These are phyloP conservation scores for Aspergillus bombycis DNA, from an alignment of 2,329 filamentous ascomycete genomes.

Conservation along the genomic window DNA sequence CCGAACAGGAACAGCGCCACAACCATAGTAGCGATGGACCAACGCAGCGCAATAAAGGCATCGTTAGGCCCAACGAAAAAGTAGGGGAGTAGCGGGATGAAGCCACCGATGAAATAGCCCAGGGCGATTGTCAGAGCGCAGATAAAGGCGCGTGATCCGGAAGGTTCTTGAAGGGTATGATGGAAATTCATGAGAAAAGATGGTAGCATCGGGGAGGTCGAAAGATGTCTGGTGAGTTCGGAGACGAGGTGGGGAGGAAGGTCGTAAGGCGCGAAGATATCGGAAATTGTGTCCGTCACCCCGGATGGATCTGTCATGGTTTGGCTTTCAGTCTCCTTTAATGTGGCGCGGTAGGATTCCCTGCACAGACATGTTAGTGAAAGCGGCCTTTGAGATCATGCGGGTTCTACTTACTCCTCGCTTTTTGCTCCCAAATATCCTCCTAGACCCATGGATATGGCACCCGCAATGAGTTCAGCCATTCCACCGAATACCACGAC, in stretches of 20 bases:
- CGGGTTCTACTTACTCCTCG: constrained; percentile 37
- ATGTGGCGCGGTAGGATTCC: constrained; percentile 44
- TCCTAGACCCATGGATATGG: constrained; percentile 77
- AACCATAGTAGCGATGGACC: constrained; percentile 56
- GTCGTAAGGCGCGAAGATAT: constrained; percentile 45
- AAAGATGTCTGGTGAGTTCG: constrained; percentile 40
- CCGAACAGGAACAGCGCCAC: constrained; percentile 56
- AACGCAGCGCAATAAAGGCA: constrained; percentile 73
- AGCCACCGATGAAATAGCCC: constrained; percentile 48
- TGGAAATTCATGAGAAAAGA: constrained; percentile 48
- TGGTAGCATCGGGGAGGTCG: constrained; percentile 40
- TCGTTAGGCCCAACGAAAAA: constrained; percentile 72
- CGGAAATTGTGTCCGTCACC: constrained; percentile 35
- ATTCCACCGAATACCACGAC: constrained; percentile 73
- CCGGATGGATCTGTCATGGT: constrained; percentile 35
- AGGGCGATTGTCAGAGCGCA: constrained; percentile 45
- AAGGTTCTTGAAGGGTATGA: constrained; percentile 43
- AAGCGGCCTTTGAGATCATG: background rate
- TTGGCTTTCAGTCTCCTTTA: constrained; percentile 39
- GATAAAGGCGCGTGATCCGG: constrained; percentile 39
- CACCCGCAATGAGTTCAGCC: constrained; percentile 74
- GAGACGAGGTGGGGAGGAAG: constrained; percentile 39
- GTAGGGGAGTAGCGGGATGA: constrained; percentile 57
- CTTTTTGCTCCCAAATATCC: constrained; percentile 68
- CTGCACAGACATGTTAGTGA: constrained; percentile 19